Conservation (phyloP, 306 rosid genomes). For the Malus fusca region DNA sequence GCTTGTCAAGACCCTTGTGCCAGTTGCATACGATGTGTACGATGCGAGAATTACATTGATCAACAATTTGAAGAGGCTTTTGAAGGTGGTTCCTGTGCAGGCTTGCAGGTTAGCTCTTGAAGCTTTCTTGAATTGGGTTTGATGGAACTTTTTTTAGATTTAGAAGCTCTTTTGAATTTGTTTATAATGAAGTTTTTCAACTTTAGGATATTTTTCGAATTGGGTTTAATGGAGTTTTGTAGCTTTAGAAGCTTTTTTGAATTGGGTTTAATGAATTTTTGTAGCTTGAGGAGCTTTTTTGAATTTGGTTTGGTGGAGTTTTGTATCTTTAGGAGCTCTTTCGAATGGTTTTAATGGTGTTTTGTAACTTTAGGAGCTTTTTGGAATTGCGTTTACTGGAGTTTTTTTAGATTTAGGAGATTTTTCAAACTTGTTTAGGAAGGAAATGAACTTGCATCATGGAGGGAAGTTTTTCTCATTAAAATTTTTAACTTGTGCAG, state of each 20-base stretch:
- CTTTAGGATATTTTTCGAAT: too few species aligned
- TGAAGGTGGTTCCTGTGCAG: slow-evolving; percentile 66
- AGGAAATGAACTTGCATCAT: not conserved
- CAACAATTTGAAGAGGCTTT: slow-evolving; percentile 84
- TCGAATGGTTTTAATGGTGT: too few species aligned
- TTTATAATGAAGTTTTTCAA: too few species aligned
- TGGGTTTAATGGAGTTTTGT: not conserved
- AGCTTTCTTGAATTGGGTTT: too few species aligned
- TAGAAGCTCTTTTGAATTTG: too few species aligned
- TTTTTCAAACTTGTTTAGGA: not conserved
- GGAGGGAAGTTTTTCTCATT: not conserved
- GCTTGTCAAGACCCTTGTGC: slow-evolving; percentile 70
- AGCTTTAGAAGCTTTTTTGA: not conserved
- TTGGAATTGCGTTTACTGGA: not conserved
- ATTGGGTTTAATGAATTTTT: not conserved
- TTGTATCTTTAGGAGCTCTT: too few species aligned
- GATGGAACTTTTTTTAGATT: too few species aligned
- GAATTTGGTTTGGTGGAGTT: not conserved
- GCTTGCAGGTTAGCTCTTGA: slow-evolving; percentile 73
- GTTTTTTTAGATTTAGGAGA: not conserved
- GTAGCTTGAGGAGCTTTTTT: not conserved
- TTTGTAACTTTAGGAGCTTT: not conserved
- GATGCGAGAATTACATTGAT: slow-evolving; percentile 74
- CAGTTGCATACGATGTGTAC: slow-evolving; percentile 64
- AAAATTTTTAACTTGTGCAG: slow-evolving; percentile 28